These are phyloP conservation scores for Aspergillus affinis DNA, from an alignment of 495 filamentous ascomycete species.

Conservation along the genomic window DNA sequence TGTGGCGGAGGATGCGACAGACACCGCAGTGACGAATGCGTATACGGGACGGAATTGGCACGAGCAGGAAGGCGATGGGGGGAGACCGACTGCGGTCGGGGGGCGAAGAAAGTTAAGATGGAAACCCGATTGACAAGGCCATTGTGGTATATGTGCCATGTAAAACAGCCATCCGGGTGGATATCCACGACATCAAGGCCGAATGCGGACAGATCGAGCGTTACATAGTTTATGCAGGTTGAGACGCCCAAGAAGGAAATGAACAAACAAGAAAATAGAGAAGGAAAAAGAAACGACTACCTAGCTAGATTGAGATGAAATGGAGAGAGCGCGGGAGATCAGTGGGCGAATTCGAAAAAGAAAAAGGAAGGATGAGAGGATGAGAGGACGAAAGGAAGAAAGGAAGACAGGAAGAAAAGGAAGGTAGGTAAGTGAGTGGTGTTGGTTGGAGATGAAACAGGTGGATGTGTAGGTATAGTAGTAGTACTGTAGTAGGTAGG, in stretches of 20 bases:
- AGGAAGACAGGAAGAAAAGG: too few species aligned
- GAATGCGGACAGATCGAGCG: constrained; percentile 18
- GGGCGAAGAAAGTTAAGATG: constrained; percentile 7
- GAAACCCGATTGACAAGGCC: constrained; percentile 15
- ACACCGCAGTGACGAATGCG: constrained; percentile 29
- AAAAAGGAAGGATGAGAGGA: too few species aligned
- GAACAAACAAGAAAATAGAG: neutral
- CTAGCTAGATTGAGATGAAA: too few species aligned
- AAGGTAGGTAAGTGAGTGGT: too few species aligned
- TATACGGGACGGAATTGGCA: constrained; percentile 15
- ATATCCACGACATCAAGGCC: constrained; percentile 16
- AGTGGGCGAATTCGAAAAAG: too few species aligned
- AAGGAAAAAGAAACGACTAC: too few species aligned
- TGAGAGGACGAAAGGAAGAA: too few species aligned
- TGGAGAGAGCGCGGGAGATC: too few species aligned
- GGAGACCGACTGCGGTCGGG: constrained; percentile 16
- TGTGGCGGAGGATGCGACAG: constrained; percentile 21
- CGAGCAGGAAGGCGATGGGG: constrained; percentile 1
- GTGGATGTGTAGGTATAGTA: too few species aligned
- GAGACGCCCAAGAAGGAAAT: constrained; percentile 11
- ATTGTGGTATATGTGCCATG: constrained; percentile 14
- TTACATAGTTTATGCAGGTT: constrained; percentile 10
- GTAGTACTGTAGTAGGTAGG: too few species aligned
- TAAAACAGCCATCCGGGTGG: too few species aligned
- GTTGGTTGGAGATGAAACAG: too few species aligned